phyloP scores from a whole-genome alignment of 108 stramenopile genomes.

The Craspedostauros australis region DNA sequence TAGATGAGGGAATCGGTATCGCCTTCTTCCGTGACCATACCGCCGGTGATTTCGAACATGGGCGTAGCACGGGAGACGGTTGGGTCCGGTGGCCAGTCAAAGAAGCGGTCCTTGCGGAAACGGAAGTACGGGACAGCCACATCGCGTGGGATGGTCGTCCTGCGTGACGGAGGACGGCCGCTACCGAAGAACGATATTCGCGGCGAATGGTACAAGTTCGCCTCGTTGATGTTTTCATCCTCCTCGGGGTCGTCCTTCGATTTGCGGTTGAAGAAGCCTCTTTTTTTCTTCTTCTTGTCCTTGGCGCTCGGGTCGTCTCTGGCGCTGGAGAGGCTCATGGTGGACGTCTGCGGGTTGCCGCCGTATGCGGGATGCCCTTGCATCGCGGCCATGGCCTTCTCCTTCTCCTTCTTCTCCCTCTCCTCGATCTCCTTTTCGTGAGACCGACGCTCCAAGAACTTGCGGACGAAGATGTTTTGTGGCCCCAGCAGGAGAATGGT shows the following conservation, averaged over 20 bases:
- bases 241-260: constrained; percentile 10
- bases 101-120: constrained; percentile 50
- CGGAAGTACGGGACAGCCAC: constrained; percentile 49
- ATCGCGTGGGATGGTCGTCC: constrained; percentile 30
- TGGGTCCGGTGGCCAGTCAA: constrained; percentile 61
- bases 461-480: constrained; percentile 52
- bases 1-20: no score
- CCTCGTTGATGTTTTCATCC: constrained; percentile 9
- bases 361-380: constrained; percentile 3
- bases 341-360: neutral
- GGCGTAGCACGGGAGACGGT: constrained; percentile 50
- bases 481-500: constrained; percentile 59
- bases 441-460: constrained; percentile 27
- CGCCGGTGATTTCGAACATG: no score
- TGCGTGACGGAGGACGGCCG: constrained; percentile 1
- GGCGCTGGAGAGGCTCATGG: constrained; percentile 1
- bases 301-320: constrained; percentile 7
- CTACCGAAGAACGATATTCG: constrained; percentile 30
- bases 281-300: constrained; percentile 20
- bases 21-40: no score
- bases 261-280: constrained; percentile 10
- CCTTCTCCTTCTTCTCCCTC: constrained; percentile 12
- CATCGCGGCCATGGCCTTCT: constrained; percentile 5
- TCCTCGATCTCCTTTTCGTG: constrained; percentile 21
- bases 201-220: constrained; percentile 17